Percentiles rank a stretch among this genome's conserved stretches.
Evolutionary conservation across 129 eudicot genomes (phyloP).

Genomic region (Kitagawia praeruptora): DNA sequence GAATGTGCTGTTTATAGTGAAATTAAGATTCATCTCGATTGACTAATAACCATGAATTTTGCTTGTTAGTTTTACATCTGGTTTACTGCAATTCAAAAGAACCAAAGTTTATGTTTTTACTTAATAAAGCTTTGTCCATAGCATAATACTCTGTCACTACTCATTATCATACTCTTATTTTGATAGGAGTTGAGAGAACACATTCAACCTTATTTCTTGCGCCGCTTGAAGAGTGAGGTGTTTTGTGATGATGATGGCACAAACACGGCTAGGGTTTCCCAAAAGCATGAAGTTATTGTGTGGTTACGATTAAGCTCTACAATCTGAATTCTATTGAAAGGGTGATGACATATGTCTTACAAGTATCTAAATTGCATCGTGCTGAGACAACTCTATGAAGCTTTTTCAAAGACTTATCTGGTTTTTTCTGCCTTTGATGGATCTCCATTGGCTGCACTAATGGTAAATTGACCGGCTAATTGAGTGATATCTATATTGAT

Average conservation of each 20-base stretch:
- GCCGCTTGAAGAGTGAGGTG: conserved; percentile 80
- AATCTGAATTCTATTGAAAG: no score
- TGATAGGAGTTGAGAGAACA: conserved; percentile 75
- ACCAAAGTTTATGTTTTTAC: neutral
- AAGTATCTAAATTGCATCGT: no score
- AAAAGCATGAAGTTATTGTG: conserved; percentile 83
- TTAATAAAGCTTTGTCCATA: neutral
- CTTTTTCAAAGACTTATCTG: no score
- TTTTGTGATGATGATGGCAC: conserved; percentile 48
- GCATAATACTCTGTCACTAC: neutral
- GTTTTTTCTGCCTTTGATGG: no score
- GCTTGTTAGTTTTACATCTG: neutral
- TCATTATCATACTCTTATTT: neutral
- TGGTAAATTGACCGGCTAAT: no score
- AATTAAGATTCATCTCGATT: neutral
- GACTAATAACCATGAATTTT: neutral
- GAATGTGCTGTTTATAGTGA: neutral
- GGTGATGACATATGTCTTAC: no score
- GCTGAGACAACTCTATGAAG: no score
- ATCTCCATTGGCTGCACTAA: no score
- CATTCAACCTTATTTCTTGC: conserved; percentile 88
- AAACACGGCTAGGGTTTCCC: conserved; percentile 57
- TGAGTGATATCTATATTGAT: no score
- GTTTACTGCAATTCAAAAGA: neutral
- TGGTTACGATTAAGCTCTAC: conserved; percentile 49